Evolutionary conservation across 306 rosid genomes (phyloP).

Genomic region (Astragalus membranaceus): DNA sequence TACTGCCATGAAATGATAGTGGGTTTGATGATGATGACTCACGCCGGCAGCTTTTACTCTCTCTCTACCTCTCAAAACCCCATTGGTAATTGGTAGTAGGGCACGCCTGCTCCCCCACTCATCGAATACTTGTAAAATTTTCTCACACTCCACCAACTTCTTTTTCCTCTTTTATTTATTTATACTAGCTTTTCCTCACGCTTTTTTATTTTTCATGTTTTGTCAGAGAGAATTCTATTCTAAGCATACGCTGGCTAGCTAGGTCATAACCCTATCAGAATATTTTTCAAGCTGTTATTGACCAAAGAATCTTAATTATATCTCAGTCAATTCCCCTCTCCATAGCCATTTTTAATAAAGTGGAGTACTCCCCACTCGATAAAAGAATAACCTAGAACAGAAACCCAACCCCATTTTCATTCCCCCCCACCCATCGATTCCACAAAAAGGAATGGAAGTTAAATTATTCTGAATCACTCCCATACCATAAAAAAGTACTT

Average conservation of each 20-base stretch:
- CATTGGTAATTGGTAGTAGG: constrained; percentile 52
- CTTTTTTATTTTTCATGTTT: constrained; percentile 37
- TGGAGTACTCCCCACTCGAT: background rate
- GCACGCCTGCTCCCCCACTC: constrained; percentile 96
- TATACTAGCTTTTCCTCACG: constrained; percentile 31
- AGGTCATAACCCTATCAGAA: constrained; percentile 20
- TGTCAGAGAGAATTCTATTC: constrained; percentile 60
- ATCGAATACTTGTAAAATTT: background rate
- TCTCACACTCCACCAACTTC: background rate
- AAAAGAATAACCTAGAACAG: constrained; percentile 25
- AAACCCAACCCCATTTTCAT: constrained; percentile 29
- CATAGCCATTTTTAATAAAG: background rate
- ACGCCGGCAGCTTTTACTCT: constrained; percentile 89
- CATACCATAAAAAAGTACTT: too few relatives aligned
- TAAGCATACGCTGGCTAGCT: constrained; percentile 31
- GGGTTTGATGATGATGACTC: constrained; percentile 82
- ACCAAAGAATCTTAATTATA: background rate
- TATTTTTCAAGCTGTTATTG: constrained; percentile 11
- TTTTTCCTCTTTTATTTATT: background rate
- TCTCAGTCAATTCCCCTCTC: constrained; percentile 15
- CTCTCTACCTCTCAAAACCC: constrained; percentile 29
- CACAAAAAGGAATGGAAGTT: constrained; percentile 22
- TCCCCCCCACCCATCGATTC: constrained; percentile 36
- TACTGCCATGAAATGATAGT: constrained; percentile 36
- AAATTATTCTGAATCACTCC: background rate